Percentiles rank a stretch among this genome's conserved stretches.
Evolutionary conservation across 768 basidiomycete species (phyloP).

Genomic region (Amanita rubescens): DNA sequence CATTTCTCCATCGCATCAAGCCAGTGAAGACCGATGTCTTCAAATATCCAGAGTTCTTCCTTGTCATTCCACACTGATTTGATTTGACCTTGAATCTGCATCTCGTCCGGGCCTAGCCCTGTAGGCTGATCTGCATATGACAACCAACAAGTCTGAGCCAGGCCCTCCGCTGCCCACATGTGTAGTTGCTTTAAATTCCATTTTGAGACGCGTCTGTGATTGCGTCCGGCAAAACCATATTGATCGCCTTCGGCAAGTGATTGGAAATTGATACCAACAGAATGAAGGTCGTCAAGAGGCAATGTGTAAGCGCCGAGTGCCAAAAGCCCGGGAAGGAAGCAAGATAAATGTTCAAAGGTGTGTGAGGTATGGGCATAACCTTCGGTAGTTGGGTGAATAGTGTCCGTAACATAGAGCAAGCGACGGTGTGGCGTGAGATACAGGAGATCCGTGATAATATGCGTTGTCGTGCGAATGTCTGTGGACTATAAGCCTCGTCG

Average conservation of each 20-base stretch:
- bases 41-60: slow-evolving; percentile 15
- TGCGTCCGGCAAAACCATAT: slow-evolving; percentile 28
- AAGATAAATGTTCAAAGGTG: slow-evolving; percentile 65
- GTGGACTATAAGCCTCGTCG: background rate
- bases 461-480: slow-evolving; percentile 58
- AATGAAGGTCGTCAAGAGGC: slow-evolving; percentile 44
- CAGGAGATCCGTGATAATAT: slow-evolving; percentile 57
- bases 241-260: slow-evolving; percentile 30
- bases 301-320: slow-evolving; percentile 64
- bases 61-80: slow-evolving; percentile 15
- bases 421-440: slow-evolving; percentile 58
- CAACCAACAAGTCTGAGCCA: slow-evolving; percentile 64
- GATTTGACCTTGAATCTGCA: slow-evolving; percentile 27
- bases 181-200: slow-evolving; percentile 59
- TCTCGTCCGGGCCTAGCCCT: slow-evolving; percentile 63
- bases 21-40: slow-evolving; percentile 30
- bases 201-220: slow-evolving; percentile 28
- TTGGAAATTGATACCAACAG: slow-evolving; percentile 38
- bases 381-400: slow-evolving; percentile 19
- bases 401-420: slow-evolving; percentile 65
- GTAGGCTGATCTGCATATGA: slow-evolving; percentile 65
- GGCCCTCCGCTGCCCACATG: slow-evolving; percentile 68
- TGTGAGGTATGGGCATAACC: slow-evolving; percentile 33
- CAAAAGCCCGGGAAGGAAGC: slow-evolving; percentile 71
- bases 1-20: slow-evolving; percentile 42